These are phyloP conservation scores for Byssothecium circinans DNA, from an alignment of 2,329 filamentous ascomycete genomes.

Conservation along the genomic window DNA sequence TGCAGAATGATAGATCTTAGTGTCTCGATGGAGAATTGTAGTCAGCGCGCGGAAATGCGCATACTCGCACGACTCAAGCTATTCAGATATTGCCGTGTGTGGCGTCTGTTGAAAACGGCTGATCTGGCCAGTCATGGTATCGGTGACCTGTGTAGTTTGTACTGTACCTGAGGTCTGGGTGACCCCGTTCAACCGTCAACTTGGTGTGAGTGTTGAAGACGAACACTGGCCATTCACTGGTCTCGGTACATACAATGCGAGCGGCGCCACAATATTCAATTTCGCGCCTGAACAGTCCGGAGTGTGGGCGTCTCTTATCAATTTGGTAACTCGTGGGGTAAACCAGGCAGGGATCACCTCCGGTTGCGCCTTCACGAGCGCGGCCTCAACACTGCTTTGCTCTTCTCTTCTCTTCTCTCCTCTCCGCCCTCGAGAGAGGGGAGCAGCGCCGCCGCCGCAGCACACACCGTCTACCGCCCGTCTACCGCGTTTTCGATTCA, in stretches of 20 bases:
- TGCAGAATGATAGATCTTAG: too few species aligned
- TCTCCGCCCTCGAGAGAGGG: neutral
- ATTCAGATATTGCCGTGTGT: too few species aligned
- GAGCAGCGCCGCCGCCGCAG: neutral
- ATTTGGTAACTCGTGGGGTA: constrained; percentile 10
- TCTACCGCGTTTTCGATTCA: constrained; percentile 1
- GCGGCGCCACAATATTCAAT: constrained; percentile 5
- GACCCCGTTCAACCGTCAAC: too few species aligned
- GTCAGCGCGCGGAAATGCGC: too few species aligned
- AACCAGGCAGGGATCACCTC: constrained; percentile 1
- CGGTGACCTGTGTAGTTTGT: too few species aligned
- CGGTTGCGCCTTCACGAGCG: neutral
- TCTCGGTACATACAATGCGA: neutral
- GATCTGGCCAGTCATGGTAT: too few species aligned
- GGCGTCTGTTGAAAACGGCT: too few species aligned
- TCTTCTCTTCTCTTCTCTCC: constrained; percentile 1
- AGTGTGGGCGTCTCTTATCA: constrained; percentile 7
- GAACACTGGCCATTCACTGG: too few species aligned
- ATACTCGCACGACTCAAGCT: too few species aligned
- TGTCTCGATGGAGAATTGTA: too few species aligned
- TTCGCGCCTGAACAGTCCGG: neutral
- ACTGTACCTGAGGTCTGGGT: too few species aligned
- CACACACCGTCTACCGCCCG: neutral
- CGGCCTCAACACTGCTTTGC: neutral
- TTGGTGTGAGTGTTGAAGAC: too few species aligned